Base-by-base conservation (phyloP, 2,329 filamentous ascomycete genomes). In the Fusarium udum region DNA sequence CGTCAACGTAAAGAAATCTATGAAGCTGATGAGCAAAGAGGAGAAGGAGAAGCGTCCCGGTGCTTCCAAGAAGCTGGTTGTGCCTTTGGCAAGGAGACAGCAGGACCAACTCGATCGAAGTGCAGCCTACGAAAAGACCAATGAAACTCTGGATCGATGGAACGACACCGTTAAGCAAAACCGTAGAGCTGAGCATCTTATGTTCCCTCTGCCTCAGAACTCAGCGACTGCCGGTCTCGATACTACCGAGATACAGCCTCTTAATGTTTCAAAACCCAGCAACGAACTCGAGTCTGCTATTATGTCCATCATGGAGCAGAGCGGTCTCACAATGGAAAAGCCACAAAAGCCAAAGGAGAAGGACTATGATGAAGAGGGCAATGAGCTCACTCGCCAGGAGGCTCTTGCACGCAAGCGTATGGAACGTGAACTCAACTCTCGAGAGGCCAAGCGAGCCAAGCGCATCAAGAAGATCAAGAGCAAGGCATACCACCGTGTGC, bases 381-480 rank as follows among this genome's bases (percentile, higher is more conserved):
- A 94, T 64, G 90, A 92, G 71, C 83, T 95, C 59, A 92, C 92
- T 3, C 86, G 92, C 53, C 92, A 91, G 78, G 92, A 92, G 53
- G 87, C 93, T 31, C 88, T 92, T 63, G 90, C 92, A 53, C 91
- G 95, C 78, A 88, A 95, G 64, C 91, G 96, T 18, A 91, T 91
- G 80, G 91, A 93, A 72, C 89, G 96, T 75, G 95, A 98, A 78
- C 84, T 97, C 13, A 88, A 95, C 73, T 97, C 97, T 77, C 89
- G 95, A 16, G 95, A 98, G 83, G 92, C 97, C 78, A 92, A 95
- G 48, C 92, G 95, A 64, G 90, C 95, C 13, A 97, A 95, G 83
- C 92, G 96, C 31, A 94, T 99, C 83, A 97, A 98, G 85, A 98
- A 98, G 86, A 99, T 99, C 85, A 99, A 99, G 87, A 97, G 93